Percentiles rank a stretch among this genome's conserved stretches.
These are phyloP conservation scores for Senna tora DNA, from an alignment of 306 rosid species.

Conservation along the genomic window DNA sequence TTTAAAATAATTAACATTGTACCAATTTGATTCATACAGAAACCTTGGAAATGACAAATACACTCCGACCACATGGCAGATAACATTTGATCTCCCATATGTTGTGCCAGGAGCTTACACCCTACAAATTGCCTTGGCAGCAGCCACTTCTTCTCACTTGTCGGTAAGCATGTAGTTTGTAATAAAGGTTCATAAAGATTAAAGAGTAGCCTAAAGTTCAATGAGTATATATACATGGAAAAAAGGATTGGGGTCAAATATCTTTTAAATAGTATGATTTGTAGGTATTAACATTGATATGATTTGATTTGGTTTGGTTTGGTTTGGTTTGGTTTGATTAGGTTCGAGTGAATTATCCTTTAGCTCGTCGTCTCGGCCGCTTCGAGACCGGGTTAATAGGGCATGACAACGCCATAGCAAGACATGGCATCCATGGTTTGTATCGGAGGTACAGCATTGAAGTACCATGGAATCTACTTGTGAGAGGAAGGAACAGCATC, in stretches of 20 bases:
- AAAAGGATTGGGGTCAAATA: too few relatives aligned
- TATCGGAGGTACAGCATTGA: slow-evolving; percentile 50
- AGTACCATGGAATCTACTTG: slow-evolving; percentile 34
- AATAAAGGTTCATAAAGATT: too few relatives aligned
- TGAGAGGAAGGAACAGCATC: slow-evolving; percentile 52
- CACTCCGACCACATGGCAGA: slow-evolving; percentile 62
- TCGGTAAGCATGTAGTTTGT: slow-evolving; percentile 3
- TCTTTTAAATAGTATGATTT: neutral
- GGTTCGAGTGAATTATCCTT: slow-evolving; percentile 52
- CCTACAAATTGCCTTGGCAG: slow-evolving; percentile 63
- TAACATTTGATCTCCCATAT: slow-evolving; percentile 45
- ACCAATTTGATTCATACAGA: slow-evolving; percentile 32
- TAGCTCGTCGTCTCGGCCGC: neutral
- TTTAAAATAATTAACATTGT: neutral
- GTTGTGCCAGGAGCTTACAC: slow-evolving; percentile 45
- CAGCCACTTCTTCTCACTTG: slow-evolving; percentile 37
- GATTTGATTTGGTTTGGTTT: too few relatives aligned
- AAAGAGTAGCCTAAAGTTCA: too few relatives aligned
- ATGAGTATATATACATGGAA: too few relatives aligned
- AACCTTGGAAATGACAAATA: slow-evolving; percentile 40
- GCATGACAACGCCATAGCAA: slow-evolving; percentile 62
- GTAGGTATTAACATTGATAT: too few relatives aligned
- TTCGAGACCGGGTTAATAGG: slow-evolving; percentile 55
- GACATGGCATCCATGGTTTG: slow-evolving; percentile 79
- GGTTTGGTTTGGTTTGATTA: slow-evolving; percentile 11